phyloP scores from a whole-genome alignment of 179 eudicot species.

The Spinacia oleracea region DNA sequence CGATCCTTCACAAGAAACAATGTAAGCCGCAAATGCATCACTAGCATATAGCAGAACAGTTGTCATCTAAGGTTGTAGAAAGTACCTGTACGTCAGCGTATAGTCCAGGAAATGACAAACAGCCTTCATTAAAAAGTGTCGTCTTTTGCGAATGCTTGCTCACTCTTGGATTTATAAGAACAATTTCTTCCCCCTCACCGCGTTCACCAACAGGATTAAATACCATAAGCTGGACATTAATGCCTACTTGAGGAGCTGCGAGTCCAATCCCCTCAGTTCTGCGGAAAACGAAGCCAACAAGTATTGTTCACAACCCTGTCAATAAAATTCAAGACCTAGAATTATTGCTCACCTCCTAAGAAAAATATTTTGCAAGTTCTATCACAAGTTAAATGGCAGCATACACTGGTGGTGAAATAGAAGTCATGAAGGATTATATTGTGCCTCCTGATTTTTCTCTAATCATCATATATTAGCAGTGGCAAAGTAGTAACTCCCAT shows the following conservation, averaged over 20 bases:
- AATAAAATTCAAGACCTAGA: constrained; percentile 22
- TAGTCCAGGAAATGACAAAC: constrained; percentile 87
- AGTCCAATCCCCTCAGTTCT: constrained; percentile 99
- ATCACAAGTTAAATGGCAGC: background rate
- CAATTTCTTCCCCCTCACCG: constrained; percentile 92
- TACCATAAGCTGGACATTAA: constrained; percentile 94
- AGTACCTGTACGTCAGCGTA: constrained; percentile 82
- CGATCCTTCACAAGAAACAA: background rate
- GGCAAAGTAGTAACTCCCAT: background rate
- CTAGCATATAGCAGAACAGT: background rate
- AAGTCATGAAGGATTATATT: background rate
- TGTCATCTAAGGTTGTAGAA: background rate
- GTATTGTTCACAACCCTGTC: constrained; percentile 41
- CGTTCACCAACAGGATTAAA: constrained; percentile 90
- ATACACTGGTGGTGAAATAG: background rate
- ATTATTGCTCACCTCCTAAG: constrained; percentile 5
- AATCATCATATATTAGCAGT: background rate
- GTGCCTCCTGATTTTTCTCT: background rate
- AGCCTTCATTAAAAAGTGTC: constrained; percentile 73
- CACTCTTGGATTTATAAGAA: constrained; percentile 86
- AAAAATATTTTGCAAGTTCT: background rate
- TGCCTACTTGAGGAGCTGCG: constrained; percentile 97
- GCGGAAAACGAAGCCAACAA: constrained; percentile 56
- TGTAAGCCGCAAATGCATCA: background rate
- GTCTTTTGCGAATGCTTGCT: constrained; percentile 61